Base-by-base conservation (phyloP, 257 asterid species). In the Solanum clarkiae region DNA sequence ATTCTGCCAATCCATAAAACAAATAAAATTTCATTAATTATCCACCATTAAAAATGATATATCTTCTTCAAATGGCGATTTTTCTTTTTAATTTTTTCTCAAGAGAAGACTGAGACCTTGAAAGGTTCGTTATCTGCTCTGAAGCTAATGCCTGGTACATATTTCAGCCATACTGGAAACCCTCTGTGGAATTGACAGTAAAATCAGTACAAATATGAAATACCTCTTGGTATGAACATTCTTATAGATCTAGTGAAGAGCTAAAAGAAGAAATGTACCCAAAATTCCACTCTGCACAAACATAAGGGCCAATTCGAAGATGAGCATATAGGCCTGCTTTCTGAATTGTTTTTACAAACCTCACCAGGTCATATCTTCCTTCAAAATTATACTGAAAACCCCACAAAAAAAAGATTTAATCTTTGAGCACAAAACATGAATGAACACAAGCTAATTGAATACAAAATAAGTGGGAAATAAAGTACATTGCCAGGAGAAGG, bases 251-350 rank as follows among this genome's bases (percentile, higher is more conserved):
- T 12, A 51, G 36, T 53, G 77, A 86, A 32, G 56, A 82, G 59
- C 24, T 45, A 15, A 44, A 65, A 60, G 29, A 63, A 13, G 32
- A 15, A 60, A 77, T 17, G 29, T 84, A 87, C 89, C 89, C 89
- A 57, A 87, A 87, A 66, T 87, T 87, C 89, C 89, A 87, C 42
- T 87, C 89, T 18, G 87, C 89, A 84, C 89, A 87, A 69, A 87
- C 89, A 84, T 87, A 87, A 40, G 89, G 89, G 4, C 89, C 89
- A 66, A 87, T 84, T 74, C 89, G 36, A 22, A 87, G 87, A 84
- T 87, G 89, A 71, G 87, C 87, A 84, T 87, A 87, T 8, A 87
- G 85, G 29, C 89, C 89, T 63, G 89, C 89, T 80, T 68, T 84
- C 66, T 87, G 89, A 68, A 87, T 80, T 16, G 89, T 87, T 54